Conservation (phyloP, 805 yeast genomes). For the Schwanniomyces pseudopolymorphus region DNA sequence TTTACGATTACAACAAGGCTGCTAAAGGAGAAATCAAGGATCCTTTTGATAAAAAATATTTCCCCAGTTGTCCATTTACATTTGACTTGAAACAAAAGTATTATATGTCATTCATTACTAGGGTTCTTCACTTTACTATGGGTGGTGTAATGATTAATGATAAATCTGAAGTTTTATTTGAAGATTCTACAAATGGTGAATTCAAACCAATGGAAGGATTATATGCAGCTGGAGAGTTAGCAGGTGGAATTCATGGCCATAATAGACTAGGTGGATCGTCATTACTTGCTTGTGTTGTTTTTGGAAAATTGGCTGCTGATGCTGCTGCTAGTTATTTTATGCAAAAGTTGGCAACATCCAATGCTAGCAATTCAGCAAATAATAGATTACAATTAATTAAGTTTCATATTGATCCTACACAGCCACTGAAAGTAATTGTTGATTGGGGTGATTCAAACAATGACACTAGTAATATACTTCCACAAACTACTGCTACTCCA, state of each 20-base stretch:
- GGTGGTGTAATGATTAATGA: slow-evolving; percentile 64
- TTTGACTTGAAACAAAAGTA: slow-evolving; percentile 33
- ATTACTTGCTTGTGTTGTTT: slow-evolving; percentile 45
- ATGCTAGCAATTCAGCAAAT: slow-evolving; percentile 10
- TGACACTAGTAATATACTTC: neutral
- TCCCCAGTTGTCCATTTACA: slow-evolving; percentile 47
- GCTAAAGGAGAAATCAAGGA: slow-evolving; percentile 44
- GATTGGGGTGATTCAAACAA: slow-evolving; percentile 22
- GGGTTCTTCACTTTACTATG: slow-evolving; percentile 68
- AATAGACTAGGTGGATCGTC: slow-evolving; percentile 45
- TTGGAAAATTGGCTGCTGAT: slow-evolving; percentile 44
- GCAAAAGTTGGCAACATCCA: slow-evolving; percentile 19
- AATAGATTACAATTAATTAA: slow-evolving; percentile 42
- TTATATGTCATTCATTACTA: slow-evolving; percentile 53
- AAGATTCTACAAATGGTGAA: slow-evolving; percentile 13
- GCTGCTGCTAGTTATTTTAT: slow-evolving; percentile 34
- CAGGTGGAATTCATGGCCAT: slow-evolving; percentile 48
- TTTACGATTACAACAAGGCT: slow-evolving; percentile 41
- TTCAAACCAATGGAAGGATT: slow-evolving; percentile 32
- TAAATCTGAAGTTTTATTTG: slow-evolving; percentile 45
- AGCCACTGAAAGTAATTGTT: slow-evolving; percentile 30
- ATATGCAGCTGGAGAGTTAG: slow-evolving; percentile 46
- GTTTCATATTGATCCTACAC: slow-evolving; percentile 43
- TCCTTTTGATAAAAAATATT: slow-evolving; percentile 46
- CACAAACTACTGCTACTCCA: slow-evolving; percentile 3